Conservation (phyloP, 345 rosid genomes). For the Salix dunnii region DNA sequence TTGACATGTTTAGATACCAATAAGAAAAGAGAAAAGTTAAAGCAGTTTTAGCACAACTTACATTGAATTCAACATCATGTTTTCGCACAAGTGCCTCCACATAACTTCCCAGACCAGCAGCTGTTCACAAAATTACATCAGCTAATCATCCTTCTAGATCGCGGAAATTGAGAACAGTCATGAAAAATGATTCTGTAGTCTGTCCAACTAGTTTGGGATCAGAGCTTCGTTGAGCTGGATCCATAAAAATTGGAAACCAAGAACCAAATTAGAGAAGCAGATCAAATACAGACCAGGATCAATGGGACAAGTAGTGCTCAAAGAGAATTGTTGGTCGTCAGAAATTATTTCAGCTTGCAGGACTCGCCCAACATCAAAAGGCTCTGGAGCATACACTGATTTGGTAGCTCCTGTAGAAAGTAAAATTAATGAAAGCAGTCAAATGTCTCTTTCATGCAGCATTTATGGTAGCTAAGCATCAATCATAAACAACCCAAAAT, state of each 20-base stretch:
- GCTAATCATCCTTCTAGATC: conserved; percentile 4
- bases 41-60: conserved; percentile 26
- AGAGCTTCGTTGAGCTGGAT: not conserved
- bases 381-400: conserved; percentile 88
- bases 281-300: conserved; percentile 66
- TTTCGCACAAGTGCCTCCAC: conserved; percentile 91
- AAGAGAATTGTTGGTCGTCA: conserved; percentile 47
- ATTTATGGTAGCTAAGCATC: not conserved
- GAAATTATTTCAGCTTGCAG: conserved; percentile 63
- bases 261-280: conserved; percentile 11
- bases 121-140: conserved; percentile 41
- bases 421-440: conserved; percentile 11
- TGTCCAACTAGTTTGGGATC: not conserved
- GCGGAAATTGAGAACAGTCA: not conserved
- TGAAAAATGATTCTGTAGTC: not conserved
- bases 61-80: conserved; percentile 86
- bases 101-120: conserved; percentile 93
- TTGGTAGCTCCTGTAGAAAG: conserved; percentile 79
- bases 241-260: not conserved
- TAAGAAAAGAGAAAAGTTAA: not conserved
- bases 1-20: not conserved
- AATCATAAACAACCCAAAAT: not conserved
- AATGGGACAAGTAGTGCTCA: conserved; percentile 65
- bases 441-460: not conserved
- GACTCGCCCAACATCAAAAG: conserved; percentile 73